Percentiles rank a stretch among this genome's conserved stretches.
Evolutionary conservation across 768 basidiomycete genomes (phyloP).

Genomic region (Boletellus ananiceps): DNA sequence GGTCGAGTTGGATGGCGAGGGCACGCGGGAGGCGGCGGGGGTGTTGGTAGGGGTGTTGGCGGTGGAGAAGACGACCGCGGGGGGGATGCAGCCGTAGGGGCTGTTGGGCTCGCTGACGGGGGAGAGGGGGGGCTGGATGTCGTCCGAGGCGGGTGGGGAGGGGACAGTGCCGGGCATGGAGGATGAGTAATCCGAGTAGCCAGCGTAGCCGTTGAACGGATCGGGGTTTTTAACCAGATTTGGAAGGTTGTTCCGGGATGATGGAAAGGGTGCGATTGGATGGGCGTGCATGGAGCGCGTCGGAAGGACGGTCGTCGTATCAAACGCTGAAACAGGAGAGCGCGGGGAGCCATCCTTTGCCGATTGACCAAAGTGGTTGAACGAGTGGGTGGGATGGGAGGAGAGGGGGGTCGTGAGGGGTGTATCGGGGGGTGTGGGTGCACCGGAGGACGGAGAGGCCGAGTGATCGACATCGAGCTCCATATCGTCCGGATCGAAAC

Average conservation of each 20-base stretch:
- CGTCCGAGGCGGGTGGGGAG: constrained; percentile 30
- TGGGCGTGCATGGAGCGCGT: constrained; percentile 38
- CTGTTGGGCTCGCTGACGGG: constrained; percentile 32
- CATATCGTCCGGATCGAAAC: constrained; percentile 78
- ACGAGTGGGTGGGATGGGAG: constrained; percentile 30
- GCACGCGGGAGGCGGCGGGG: constrained; percentile 44
- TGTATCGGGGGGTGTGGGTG: constrained; percentile 39
- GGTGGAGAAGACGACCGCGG: constrained; percentile 57
- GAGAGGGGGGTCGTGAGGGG: constrained; percentile 41
- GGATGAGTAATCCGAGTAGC: constrained; percentile 61
- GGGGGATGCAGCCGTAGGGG: constrained; percentile 53
- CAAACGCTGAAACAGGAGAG: constrained; percentile 45
- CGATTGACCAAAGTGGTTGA: constrained; percentile 30
- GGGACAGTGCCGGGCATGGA: constrained; percentile 55
- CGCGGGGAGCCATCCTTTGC: constrained; percentile 26
- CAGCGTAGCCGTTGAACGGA: constrained; percentile 66
- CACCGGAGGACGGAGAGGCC: constrained; percentile 46
- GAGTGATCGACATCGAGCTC: constrained; percentile 65
- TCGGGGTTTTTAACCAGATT: constrained; percentile 38
- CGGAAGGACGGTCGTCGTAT: constrained; percentile 51
- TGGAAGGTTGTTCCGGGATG: constrained; percentile 26
- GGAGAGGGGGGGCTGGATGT: constrained; percentile 23
- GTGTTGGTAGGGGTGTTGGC: constrained; percentile 45
- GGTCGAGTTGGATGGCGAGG: constrained; percentile 22
- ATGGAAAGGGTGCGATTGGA: constrained; percentile 33